Conservation (phyloP, 345 rosid species). For the Viola odorata region DNA sequence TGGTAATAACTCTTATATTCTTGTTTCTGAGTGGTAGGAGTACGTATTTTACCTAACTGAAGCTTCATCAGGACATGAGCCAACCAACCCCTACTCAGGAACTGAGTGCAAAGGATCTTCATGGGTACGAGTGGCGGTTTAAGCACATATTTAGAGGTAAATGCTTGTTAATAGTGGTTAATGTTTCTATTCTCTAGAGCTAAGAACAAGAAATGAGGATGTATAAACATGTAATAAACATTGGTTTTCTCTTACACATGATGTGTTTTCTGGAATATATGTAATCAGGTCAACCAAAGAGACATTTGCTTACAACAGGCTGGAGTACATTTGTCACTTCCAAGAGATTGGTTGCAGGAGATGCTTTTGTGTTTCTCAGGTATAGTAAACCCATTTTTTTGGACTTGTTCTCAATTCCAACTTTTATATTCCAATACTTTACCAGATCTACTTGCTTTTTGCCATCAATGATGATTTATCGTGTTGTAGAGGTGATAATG, state of each 20-base stretch:
- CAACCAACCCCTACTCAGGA: slow-evolving; percentile 91
- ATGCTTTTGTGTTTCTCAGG: slow-evolving; percentile 87
- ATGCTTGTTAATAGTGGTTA: not conserved
- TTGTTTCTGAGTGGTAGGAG: not conserved
- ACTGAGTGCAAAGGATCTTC: slow-evolving; percentile 84
- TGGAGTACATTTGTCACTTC: slow-evolving; percentile 96
- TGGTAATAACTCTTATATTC: slow-evolving; percentile 39
- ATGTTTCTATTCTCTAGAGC: not conserved
- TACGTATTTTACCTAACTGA: not conserved
- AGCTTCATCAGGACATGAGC: slow-evolving; percentile 63
- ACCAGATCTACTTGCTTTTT: not conserved
- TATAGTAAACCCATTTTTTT: slow-evolving; percentile 15
- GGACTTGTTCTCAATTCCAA: slow-evolving; percentile 7
- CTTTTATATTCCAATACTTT: not conserved
- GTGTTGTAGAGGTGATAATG: slow-evolving; percentile 52
- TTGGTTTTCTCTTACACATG: too few species aligned
- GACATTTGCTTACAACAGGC: slow-evolving; percentile 91
- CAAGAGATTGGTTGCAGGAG: slow-evolving; percentile 83
- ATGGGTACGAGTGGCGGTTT: slow-evolving; percentile 88
- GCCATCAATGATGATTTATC: not conserved
- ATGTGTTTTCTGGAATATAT: not conserved
- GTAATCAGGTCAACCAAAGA: slow-evolving; percentile 71
- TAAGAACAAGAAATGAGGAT: too few species aligned
- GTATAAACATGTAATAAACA: too few species aligned
- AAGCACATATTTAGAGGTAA: slow-evolving; percentile 92